Conservation (phyloP, 139 green algal species). For the Chlamydomonas sp. region DNA sequence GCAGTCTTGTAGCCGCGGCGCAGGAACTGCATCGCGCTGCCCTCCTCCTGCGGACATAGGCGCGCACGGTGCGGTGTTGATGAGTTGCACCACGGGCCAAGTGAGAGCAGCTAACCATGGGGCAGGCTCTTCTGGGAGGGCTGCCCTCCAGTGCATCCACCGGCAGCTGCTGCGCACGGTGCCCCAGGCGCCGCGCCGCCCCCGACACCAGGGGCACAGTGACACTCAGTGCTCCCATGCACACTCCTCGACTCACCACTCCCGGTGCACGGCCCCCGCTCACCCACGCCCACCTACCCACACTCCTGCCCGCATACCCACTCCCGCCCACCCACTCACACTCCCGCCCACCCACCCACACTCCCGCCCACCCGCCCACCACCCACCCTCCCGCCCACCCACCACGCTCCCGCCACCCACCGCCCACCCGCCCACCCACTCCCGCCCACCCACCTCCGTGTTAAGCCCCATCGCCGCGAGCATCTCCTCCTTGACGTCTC, state of each 20-base stretch:
- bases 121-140: not conserved
- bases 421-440: not conserved
- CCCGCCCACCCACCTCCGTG: slow-evolving; percentile 48
- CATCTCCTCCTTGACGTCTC: slow-evolving; percentile 71
- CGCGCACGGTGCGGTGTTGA: not conserved
- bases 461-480: slow-evolving; percentile 77
- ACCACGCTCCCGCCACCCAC: not conserved
- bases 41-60: slow-evolving; percentile 45
- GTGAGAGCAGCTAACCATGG: not conserved
- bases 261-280: too few species aligned
- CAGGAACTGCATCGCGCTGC: slow-evolving; percentile 66
- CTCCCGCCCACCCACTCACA: not conserved
- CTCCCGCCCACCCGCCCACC: not conserved
- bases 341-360: not conserved
- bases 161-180: not conserved
- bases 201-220: not conserved
- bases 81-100: not conserved
- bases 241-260: too few species aligned
- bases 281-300: too few species aligned
- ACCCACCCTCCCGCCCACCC: not conserved
- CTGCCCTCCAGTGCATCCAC: not conserved
- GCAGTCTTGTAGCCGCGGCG: slow-evolving; percentile 75
- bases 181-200: not conserved
- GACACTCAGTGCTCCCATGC: too few species aligned
- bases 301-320: too few species aligned